These are phyloP conservation scores for Mycena epipterygia DNA, from an alignment of 768 basidiomycete genomes.

Conservation along the genomic window DNA sequence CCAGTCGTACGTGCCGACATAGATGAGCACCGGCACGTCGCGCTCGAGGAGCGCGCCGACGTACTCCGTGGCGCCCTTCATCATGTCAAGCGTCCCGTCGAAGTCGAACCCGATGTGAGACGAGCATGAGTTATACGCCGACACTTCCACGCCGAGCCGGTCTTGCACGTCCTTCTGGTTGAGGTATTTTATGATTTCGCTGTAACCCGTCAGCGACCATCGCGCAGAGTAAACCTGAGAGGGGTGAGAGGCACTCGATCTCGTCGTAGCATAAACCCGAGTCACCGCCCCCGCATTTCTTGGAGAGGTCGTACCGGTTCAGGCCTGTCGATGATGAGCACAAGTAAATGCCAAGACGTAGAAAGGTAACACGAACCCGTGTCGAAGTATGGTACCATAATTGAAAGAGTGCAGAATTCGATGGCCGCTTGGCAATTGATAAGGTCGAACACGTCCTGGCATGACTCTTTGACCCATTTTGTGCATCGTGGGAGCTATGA, in stretches of 20 bases:
- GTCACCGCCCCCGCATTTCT: too few relatives aligned
- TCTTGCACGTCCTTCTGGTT: slow-evolving; percentile 25
- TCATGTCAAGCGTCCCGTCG: slow-evolving; percentile 50
- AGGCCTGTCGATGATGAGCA: slow-evolving; percentile 2
- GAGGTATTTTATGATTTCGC: slow-evolving; percentile 25
- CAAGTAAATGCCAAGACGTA: not conserved
- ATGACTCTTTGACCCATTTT: too few relatives aligned
- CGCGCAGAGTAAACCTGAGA: too few relatives aligned
- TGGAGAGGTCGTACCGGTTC: slow-evolving; percentile 28
- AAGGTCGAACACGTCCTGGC: too few relatives aligned
- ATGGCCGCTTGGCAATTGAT: slow-evolving; percentile 58
- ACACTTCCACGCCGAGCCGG: slow-evolving; percentile 39
- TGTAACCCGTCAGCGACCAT: not conserved
- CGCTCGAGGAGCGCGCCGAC: slow-evolving; percentile 70
- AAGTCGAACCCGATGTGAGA: slow-evolving; percentile 52
- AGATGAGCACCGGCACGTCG: slow-evolving; percentile 67
- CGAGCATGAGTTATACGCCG: slow-evolving; percentile 46
- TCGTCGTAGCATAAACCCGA: slow-evolving; percentile 22
- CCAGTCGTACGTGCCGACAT: slow-evolving; percentile 70
- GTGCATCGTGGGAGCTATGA: too few relatives aligned
- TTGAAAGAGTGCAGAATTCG: slow-evolving; percentile 51
- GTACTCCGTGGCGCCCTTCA: too few relatives aligned
- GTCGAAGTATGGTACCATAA: slow-evolving; percentile 40
- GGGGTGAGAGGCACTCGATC: not conserved
- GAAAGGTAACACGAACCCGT: slow-evolving; percentile 45